Base-by-base conservation (phyloP, 768 basidiomycete genomes). In the Pleurotus eryngii region DNA sequence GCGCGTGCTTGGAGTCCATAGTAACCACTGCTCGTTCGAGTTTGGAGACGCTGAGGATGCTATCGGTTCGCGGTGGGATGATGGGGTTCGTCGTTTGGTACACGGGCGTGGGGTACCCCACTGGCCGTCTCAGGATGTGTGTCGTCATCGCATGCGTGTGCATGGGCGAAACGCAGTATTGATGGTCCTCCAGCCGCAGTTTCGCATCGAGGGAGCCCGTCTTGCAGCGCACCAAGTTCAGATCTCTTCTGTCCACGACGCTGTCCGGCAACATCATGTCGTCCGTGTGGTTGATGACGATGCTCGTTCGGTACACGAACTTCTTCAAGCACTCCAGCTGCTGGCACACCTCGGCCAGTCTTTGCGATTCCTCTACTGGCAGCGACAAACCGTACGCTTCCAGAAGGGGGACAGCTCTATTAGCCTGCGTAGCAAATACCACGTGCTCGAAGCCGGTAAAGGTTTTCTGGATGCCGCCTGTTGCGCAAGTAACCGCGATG, bases 11-110 rank as follows among this genome's bases (percentile, higher is more conserved):
- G 15, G 83, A 75, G 47, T 72, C 65, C 46, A 70, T 60, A 1
- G 79, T 84, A 35, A 86, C 66, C 27, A 88, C 76, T 17, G 82
- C 88, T 54, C 90, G 79, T 63, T 90, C 85, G 56, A 91, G 71
- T 57, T 69, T 76, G 17, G 85, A 80, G 15, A 83, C 72, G 49
- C 82, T 84, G 30, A 91, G 68, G 37, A 89, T 74, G 24, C 65
- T 72, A 1, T 72, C 74, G 30, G 74, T 70, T 42, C 67, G 67
- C 8, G 86, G 82, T 3, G 79, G 66, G 18, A 88, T 68, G 46
- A 85, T 78, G 0, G 88, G 87, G 67, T 91, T 91, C 7, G 88
- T 92, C 9, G 87, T 90, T 69, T 91, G 90, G 57, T 81, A 84
- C 9, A 89, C 53, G 14, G 30, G 12, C 5, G 71, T 5, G 69